Evolutionary conservation across 2,329 filamentous ascomycete genomes (phyloP).

Genomic region (Zymoseptoria ardabiliae): DNA sequence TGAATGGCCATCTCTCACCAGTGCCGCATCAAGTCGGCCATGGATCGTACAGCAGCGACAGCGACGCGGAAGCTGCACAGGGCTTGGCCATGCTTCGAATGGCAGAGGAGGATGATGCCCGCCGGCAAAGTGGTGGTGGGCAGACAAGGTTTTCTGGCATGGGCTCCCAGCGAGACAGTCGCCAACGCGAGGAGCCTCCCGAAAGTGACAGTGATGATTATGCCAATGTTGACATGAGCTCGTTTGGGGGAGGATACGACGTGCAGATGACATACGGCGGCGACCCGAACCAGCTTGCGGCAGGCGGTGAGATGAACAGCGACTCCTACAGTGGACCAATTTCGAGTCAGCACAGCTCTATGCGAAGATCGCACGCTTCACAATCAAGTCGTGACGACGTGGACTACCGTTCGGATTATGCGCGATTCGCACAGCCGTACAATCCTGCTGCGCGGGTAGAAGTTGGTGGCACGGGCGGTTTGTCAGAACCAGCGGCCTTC

Average conservation of each 20-base stretch:
- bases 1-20: constrained; percentile 42
- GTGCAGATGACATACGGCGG: constrained; percentile 55
- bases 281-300: constrained; percentile 38
- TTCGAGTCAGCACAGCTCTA: constrained; percentile 39
- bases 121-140: constrained; percentile 50
- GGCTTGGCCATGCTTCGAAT: constrained; percentile 77
- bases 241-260: constrained; percentile 66
- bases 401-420: constrained; percentile 31
- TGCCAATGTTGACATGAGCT: constrained; percentile 60
- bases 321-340: constrained; percentile 31
- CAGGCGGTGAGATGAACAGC: constrained; percentile 26
- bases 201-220: constrained; percentile 67
- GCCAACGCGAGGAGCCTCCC: constrained; percentile 31
- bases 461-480: constrained; percentile 80
- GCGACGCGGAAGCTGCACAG: constrained; percentile 79
- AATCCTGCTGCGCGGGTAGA: constrained; percentile 65
- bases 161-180: constrained; percentile 32
- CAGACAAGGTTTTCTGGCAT: constrained; percentile 45
- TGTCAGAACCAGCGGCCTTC: constrained; percentile 60
- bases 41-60: constrained; percentile 58
- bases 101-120: constrained; percentile 62
- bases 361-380: constrained; percentile 38
- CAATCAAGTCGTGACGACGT: constrained; percentile 37
- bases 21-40: constrained; percentile 40
- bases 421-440: constrained; percentile 33